These are phyloP conservation scores for Funneliformis mosseae DNA, from an alignment of 192 early-diverging fungal species.

Conservation along the genomic window DNA sequence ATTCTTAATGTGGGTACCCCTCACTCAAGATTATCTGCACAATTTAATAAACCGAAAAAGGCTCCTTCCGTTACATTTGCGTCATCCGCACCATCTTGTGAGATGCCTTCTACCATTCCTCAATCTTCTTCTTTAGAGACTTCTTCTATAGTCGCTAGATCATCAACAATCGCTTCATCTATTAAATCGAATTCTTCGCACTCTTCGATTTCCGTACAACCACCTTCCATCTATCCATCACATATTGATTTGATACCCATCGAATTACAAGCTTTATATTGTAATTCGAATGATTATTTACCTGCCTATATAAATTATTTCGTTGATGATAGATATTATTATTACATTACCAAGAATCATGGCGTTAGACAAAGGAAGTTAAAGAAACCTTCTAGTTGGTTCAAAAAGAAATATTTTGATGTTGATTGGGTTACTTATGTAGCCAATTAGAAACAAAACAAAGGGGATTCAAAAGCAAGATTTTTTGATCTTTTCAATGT, in stretches of 20 bases:
- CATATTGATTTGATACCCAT: neutral
- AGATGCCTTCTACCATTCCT: too few species aligned
- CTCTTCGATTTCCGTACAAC: neutral
- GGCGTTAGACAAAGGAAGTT: neutral
- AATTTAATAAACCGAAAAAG: neutral
- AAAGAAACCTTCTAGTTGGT: slow-evolving; percentile 18
- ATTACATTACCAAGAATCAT: slow-evolving; percentile 17
- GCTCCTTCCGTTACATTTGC: too few species aligned
- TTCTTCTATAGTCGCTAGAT: too few species aligned
- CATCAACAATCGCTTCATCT: neutral
- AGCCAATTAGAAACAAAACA: neutral
- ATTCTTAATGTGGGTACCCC: neutral
- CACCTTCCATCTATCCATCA: too few species aligned
- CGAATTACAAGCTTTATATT: neutral
- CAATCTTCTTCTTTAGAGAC: neutral
- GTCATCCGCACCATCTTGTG: too few species aligned
- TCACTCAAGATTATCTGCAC: neutral
- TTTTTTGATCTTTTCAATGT: too few species aligned
- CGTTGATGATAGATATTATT: neutral
- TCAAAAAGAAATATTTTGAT: slow-evolving; percentile 14
- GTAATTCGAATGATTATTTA: neutral
- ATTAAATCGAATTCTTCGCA: neutral
- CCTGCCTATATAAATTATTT: neutral
- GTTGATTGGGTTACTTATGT: slow-evolving; percentile 7
- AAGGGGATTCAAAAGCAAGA: too few species aligned